These are phyloP conservation scores for Saururus chinensis DNA, from an alignment of 164 flowering plant genomes.

Conservation along the genomic window DNA sequence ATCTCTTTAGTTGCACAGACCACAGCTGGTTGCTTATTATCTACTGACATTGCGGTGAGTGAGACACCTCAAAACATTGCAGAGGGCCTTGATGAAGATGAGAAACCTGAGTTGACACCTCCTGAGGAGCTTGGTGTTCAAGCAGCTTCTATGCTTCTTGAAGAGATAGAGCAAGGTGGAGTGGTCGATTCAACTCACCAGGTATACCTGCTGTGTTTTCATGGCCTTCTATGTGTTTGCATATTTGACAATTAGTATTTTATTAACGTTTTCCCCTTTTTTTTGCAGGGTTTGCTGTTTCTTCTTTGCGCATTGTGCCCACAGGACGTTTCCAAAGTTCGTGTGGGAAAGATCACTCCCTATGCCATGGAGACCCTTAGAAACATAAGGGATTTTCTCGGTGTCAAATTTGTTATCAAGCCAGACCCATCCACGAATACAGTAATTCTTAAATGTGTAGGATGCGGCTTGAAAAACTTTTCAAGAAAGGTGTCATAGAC, in stretches of 20 bases:
- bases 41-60: slow-evolving; percentile 64
- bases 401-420: slow-evolving; percentile 54
- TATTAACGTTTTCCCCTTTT: not conserved
- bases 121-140: slow-evolving; percentile 71
- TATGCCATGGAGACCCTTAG: slow-evolving; percentile 78
- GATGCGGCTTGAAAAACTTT: slow-evolving; percentile 74
- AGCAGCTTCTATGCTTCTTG: slow-evolving; percentile 62
- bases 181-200: slow-evolving; percentile 94
- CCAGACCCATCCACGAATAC: slow-evolving; percentile 72
- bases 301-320: slow-evolving; percentile 83
- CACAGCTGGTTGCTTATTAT: slow-evolving; percentile 68
- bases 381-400: slow-evolving; percentile 66
- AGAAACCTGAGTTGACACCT: slow-evolving; percentile 35
- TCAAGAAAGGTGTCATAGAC: slow-evolving; percentile 55
- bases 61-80: slow-evolving; percentile 28
- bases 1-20: slow-evolving; percentile 87
- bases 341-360: slow-evolving; percentile 82
- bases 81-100: slow-evolving; percentile 42
- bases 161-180: slow-evolving; percentile 84
- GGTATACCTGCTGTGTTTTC: slow-evolving; percentile 23
- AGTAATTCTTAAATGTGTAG: slow-evolving; percentile 60
- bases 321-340: slow-evolving; percentile 74
- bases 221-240: not conserved
- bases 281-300: slow-evolving; percentile 68
- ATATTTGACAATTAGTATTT: not conserved